A percentile compares a stretch with the other conserved stretches of the same genome.
phyloP scores from a whole-genome alignment of 2,329 filamentous ascomycete genomes.

The Intubia oerlemansii region DNA sequence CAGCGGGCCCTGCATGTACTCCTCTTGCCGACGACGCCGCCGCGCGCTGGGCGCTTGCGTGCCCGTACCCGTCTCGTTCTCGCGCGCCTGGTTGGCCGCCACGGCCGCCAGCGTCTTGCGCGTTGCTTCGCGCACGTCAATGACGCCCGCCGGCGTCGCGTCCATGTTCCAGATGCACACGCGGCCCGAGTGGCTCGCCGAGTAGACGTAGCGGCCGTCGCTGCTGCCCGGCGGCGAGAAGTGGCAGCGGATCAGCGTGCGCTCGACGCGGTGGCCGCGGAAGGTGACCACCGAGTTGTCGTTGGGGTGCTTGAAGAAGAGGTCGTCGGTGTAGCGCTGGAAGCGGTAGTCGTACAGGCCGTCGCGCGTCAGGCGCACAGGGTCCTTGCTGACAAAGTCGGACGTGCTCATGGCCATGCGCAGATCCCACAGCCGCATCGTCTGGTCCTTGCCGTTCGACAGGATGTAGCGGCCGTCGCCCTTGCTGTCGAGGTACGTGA shows the following conservation, averaged over 20 bases:
- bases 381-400: slow-evolving; percentile 33
- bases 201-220: slow-evolving; percentile 82
- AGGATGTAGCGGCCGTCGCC: slow-evolving; percentile 64
- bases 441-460: slow-evolving; percentile 89
- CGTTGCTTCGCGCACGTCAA: slow-evolving; percentile 60
- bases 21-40: neutral
- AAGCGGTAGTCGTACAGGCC: slow-evolving; percentile 69
- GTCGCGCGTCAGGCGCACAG: slow-evolving; percentile 30
- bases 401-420: slow-evolving; percentile 68
- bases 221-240: slow-evolving; percentile 77
- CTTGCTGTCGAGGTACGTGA: slow-evolving; percentile 51
- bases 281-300: slow-evolving; percentile 92
- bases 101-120: slow-evolving; percentile 2
- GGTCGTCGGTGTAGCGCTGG: slow-evolving; percentile 38
- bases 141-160: slow-evolving; percentile 54
- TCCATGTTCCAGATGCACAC: slow-evolving; percentile 85
- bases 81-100: neutral
- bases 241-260: slow-evolving; percentile 84
- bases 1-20: slow-evolving; percentile 20
- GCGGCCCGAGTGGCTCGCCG: slow-evolving; percentile 71
- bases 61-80: neutral
- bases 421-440: slow-evolving; percentile 92
- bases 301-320: slow-evolving; percentile 53
- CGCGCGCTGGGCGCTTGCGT: neutral
- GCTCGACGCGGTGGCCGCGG: slow-evolving; percentile 70